A percentile compares a stretch with the other conserved stretches of the same genome.
Conservation (phyloP, 2,329 filamentous ascomycete genomes). For the Ceratocystis diversiconidia region DNA sequence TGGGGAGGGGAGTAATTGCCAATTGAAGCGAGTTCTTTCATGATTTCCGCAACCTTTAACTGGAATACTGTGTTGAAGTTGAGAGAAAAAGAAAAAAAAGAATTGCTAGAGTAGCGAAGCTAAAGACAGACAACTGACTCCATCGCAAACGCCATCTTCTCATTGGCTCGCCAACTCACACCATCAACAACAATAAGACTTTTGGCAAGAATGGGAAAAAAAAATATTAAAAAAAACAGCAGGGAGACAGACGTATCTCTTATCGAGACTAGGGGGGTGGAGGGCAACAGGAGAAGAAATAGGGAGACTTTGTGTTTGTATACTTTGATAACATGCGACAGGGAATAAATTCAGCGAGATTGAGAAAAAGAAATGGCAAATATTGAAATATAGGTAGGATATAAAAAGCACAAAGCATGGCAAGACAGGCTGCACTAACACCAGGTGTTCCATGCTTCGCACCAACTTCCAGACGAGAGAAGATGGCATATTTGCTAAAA, state of each 20-base stretch:
- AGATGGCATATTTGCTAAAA: background rate
- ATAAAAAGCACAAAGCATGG: background rate
- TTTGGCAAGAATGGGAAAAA: background rate
- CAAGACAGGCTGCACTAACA: background rate
- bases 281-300: background rate
- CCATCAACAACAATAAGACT: background rate
- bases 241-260: background rate
- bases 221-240: background rate
- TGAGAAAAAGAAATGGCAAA: background rate
- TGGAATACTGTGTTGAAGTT: background rate
- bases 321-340: background rate
- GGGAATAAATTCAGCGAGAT: background rate
- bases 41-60: background rate
- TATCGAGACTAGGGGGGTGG: background rate
- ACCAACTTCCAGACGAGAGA: background rate
- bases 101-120: background rate
- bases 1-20: background rate
- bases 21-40: background rate
- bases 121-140: slow-evolving; percentile 2
- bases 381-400: background rate
- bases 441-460: background rate
- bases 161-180: background rate
- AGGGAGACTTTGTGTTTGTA: background rate
- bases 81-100: background rate
- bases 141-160: background rate